These are phyloP conservation scores for Sugiyamaella boreocaroliniensis DNA, from an alignment of 805 yeast genomes.

Conservation along the genomic window DNA sequence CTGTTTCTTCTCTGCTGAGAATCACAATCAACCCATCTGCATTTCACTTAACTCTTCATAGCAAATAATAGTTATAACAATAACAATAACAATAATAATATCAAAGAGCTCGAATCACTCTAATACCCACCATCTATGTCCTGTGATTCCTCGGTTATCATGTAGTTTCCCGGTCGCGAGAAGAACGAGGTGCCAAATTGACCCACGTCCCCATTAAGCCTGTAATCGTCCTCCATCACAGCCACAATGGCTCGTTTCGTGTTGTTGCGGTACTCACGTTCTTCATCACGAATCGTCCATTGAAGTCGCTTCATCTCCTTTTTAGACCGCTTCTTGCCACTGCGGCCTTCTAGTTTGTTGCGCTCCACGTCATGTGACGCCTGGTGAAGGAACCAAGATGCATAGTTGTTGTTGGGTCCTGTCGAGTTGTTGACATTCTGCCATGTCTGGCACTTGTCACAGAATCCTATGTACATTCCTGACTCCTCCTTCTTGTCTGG, in stretches of 20 bases:
- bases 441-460: slow-evolving; percentile 20
- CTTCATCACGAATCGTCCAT: slow-evolving; percentile 1
- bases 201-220: slow-evolving; percentile 7
- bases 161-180: slow-evolving; percentile 5
- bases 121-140: slow-evolving; percentile 4
- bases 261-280: slow-evolving; percentile 2
- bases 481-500: slow-evolving; percentile 15
- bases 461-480: slow-evolving; percentile 16
- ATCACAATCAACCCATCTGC: too few relatives aligned
- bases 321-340: slow-evolving; percentile 17
- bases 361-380: slow-evolving; percentile 18
- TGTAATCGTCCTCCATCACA: slow-evolving; percentile 11
- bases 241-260: slow-evolving; percentile 9
- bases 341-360: slow-evolving; percentile 15
- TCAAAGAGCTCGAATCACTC: not conserved
- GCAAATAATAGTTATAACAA: too few relatives aligned
- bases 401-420: slow-evolving; percentile 10
- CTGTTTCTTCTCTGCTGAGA: too few relatives aligned
- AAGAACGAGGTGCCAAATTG: slow-evolving; percentile 12
- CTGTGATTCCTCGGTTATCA: not conserved
- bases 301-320: slow-evolving; percentile 12
- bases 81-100: too few relatives aligned
- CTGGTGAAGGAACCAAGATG: slow-evolving; percentile 21
- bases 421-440: slow-evolving; percentile 18
- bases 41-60: too few relatives aligned